Evolutionary conservation across 257 asterid species (phyloP), one percentile per base, ranked within the genome.

Genomic region (Thymus quinquecostatus): DNA sequence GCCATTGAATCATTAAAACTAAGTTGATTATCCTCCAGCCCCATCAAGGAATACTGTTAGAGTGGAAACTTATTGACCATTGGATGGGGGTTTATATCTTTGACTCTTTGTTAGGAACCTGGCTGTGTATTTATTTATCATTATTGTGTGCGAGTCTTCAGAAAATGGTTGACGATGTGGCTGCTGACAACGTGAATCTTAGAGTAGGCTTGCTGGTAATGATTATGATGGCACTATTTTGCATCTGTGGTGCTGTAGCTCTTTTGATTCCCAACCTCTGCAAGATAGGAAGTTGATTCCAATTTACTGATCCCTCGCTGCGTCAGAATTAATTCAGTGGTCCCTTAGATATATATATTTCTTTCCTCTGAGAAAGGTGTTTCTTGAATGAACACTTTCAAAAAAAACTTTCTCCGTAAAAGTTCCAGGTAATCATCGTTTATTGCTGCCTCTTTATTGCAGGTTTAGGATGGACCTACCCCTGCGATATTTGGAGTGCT

Each of bases 401-500:
- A 11, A 32, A 21, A 29, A 11, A 33, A 56, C 32, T 28, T 57
- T 68, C 28, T 48, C 13, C 29, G 47, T 45, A n/a, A 44, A 41
- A 0, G 45, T 68, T 77, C 49, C 14, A 2, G 75, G 38, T 11
- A 34, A 49, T 66, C 34, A 6, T 56, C 71, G 44, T 76, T 55
- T 65, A 65, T 64, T 10, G 14, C 8, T 54, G 34, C 3, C 9
- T 13, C 49, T 66, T 58, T 79, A 54, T 78, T 10, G 61, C 84
- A 85, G 86, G 90, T 65, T 77, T 85, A 75, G 87, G 90, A 60
- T 85, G 90, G 90, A 76, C 84, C 2, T 72, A 74, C 58, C 86
- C 90, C 44, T 82, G 87, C 77, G 87, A 85, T 79, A 73, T 85
- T 27, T 82, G 90, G 86, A 85, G 90, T 71, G 50, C 75, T 36